Conservation (phyloP, 2,329 filamentous ascomycete genomes). For the Bipolaris oryzae region DNA sequence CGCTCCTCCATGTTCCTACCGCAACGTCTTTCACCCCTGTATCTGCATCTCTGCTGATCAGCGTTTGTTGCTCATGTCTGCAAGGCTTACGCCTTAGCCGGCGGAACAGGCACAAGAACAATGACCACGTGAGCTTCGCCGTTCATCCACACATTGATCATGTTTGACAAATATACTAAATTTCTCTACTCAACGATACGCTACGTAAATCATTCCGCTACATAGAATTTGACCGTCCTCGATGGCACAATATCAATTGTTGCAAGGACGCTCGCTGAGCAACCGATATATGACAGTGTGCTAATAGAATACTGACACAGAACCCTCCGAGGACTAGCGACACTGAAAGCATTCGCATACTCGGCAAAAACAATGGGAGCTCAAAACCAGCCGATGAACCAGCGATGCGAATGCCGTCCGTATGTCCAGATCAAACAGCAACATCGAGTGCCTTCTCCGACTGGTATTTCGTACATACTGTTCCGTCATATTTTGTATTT, state of each 20-base stretch:
- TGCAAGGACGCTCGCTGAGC: neutral
- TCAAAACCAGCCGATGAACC: neutral
- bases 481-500: neutral
- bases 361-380: neutral
- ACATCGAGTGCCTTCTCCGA: neutral
- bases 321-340: neutral
- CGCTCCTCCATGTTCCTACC: conserved; percentile 19
- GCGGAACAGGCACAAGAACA: neutral
- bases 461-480: neutral
- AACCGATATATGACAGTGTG: neutral
- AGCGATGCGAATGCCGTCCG: neutral
- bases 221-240: too few relatives aligned
- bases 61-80: conserved; percentile 2
- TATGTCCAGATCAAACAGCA: neutral
- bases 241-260: neutral
- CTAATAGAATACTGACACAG: neutral
- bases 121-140: neutral
- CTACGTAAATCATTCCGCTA: too few relatives aligned
- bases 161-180: neutral
- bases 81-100: neutral
- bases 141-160: neutral
- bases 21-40: conserved; percentile 16
- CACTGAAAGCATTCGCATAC: neutral
- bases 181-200: too few relatives aligned
- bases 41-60: conserved; percentile 19